Evolutionary conservation across 1,284 basidiomycete species (phyloP).

Genomic region (Ganoderma sp.): DNA sequence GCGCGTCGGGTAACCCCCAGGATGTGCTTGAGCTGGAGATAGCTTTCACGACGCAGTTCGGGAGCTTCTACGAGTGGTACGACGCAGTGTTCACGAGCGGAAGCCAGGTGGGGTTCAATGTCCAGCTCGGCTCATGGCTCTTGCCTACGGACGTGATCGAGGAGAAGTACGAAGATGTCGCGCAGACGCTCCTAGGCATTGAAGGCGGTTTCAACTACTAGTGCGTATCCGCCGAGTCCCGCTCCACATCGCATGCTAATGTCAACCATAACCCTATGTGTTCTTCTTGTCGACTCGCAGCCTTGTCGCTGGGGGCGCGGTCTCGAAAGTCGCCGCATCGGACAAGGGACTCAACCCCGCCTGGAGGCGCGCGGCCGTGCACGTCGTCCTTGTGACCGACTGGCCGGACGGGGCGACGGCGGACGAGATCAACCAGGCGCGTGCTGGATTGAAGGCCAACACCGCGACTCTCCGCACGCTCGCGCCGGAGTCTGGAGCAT

Average conservation of each 20-base stretch:
- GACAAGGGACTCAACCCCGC: constrained; percentile 50
- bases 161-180: constrained; percentile 36
- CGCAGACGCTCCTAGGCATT: constrained; percentile 37
- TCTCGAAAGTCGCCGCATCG: constrained; percentile 43
- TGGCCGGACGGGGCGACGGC: constrained; percentile 44
- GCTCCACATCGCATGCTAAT: not conserved
- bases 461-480: constrained; percentile 35
- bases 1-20: not conserved
- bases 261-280: not conserved
- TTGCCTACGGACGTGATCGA: constrained; percentile 42
- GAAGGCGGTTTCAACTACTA: constrained; percentile 23
- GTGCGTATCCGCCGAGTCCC: constrained; percentile 14
- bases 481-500: constrained; percentile 44
- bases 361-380: constrained; percentile 48
- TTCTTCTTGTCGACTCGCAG: constrained; percentile 1
- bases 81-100: constrained; percentile 12
- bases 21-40: constrained; percentile 10
- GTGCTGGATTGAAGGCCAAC: constrained; percentile 35
- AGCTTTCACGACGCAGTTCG: constrained; percentile 21
- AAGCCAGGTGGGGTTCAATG: constrained; percentile 20
- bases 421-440: constrained; percentile 36
- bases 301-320: constrained; percentile 45
- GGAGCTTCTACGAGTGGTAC: constrained; percentile 42
- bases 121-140: constrained; percentile 46
- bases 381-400: constrained; percentile 32